Conservation (phyloP, 768 basidiomycete genomes). For the Pleurotus tuber-regium region DNA sequence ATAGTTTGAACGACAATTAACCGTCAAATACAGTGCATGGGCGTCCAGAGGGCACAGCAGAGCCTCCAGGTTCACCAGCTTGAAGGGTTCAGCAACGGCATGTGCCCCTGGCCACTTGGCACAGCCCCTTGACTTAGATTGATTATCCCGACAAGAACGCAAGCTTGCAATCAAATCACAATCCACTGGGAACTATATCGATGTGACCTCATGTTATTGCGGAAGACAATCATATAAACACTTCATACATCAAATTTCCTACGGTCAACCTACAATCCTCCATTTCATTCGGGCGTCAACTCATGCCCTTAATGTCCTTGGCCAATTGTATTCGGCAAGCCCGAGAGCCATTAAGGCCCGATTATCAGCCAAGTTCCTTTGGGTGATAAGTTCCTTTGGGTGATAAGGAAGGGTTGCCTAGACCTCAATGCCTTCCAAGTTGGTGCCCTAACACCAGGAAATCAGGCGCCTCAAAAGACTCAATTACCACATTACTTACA, state of each 20-base stretch:
- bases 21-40: no score
- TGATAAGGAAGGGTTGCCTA: slow-evolving; percentile 33
- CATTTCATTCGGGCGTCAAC: no score
- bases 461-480: not conserved
- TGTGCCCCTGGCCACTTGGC: slow-evolving; percentile 6
- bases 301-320: no score
- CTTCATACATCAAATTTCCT: no score
- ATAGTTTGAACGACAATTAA: not conserved
- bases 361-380: no score
- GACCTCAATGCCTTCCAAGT: slow-evolving; percentile 81
- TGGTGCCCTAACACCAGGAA: slow-evolving; percentile 66
- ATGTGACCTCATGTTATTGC: no score
- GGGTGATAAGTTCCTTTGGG: no score
- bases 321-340: no score
- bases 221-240: no score
- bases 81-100: not conserved
- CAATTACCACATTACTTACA: slow-evolving; percentile 36
- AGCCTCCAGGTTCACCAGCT: slow-evolving; percentile 3
- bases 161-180: not conserved
- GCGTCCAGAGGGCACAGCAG: not conserved
- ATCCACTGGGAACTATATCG: no score
- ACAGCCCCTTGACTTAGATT: slow-evolving; percentile 3
- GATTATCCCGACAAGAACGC: slow-evolving; percentile 2
- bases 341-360: no score
- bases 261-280: no score